A percentile compares a stretch with the other conserved stretches of the same genome.
phyloP scores from a whole-genome alignment of 306 rosid species.

The Cercis canadensis region DNA sequence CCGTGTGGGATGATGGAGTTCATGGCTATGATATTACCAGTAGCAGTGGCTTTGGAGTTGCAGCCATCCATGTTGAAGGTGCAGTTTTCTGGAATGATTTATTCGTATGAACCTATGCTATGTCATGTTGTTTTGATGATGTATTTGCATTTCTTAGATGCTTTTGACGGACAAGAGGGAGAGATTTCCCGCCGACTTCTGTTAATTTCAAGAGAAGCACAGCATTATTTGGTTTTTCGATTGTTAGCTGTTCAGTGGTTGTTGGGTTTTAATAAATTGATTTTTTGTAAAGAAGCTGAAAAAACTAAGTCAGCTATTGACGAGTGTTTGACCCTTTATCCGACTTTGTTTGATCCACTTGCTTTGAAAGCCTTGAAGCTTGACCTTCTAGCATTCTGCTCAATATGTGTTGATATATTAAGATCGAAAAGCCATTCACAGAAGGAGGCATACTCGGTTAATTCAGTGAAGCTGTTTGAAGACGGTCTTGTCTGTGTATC shows the following conservation, averaged over 20 bases:
- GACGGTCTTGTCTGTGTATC: slow-evolving; percentile 86
- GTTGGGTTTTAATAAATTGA: slow-evolving; percentile 71
- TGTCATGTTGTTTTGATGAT: slow-evolving; percentile 84
- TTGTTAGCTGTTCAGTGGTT: slow-evolving; percentile 90
- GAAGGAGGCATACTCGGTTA: slow-evolving; percentile 40
- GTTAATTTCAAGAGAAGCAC: slow-evolving; percentile 73
- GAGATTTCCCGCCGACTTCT: slow-evolving; percentile 68
- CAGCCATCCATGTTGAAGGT: slow-evolving; percentile 92
- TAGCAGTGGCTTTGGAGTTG: slow-evolving; percentile 79
- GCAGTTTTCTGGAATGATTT: slow-evolving; percentile 86
- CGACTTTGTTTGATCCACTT: slow-evolving; percentile 82
- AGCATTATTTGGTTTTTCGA: slow-evolving; percentile 76
- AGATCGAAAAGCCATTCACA: slow-evolving; percentile 45
- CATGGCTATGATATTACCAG: slow-evolving; percentile 66
- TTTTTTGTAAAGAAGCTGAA: slow-evolving; percentile 46
- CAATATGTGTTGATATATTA: slow-evolving; percentile 38
- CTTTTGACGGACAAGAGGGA: slow-evolving; percentile 81
- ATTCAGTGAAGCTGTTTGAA: slow-evolving; percentile 64
- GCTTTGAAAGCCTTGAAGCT: slow-evolving; percentile 91
- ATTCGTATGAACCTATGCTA: slow-evolving; percentile 79
- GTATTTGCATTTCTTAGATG: slow-evolving; percentile 71
- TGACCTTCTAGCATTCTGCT: slow-evolving; percentile 81
- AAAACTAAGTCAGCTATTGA: slow-evolving; percentile 49
- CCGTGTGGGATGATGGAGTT: slow-evolving; percentile 92
- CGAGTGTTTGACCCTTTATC: slow-evolving; percentile 59